Evolutionary conservation across 108 stramenopile species (phyloP).

Genomic region (Nannochloropsis oceanica): DNA sequence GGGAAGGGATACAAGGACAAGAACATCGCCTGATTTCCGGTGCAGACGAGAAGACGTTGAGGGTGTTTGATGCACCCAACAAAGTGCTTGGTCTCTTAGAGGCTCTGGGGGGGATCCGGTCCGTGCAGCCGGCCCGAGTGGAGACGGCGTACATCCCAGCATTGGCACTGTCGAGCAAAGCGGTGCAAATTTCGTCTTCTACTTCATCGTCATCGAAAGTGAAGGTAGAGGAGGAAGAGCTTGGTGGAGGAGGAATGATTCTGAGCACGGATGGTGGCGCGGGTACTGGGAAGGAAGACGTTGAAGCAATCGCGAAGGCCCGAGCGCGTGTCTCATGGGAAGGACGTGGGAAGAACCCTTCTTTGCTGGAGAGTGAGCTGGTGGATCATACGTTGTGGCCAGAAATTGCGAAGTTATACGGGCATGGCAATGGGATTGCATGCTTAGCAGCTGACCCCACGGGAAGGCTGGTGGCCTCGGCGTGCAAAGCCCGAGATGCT

Average conservation of each 20-base stretch:
- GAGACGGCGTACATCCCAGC: not conserved
- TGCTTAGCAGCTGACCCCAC: not conserved
- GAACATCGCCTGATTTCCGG: not conserved
- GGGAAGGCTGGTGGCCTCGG: not conserved
- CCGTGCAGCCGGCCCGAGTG: not conserved
- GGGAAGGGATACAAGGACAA: not conserved
- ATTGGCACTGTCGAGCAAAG: not conserved
- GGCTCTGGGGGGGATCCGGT: not conserved
- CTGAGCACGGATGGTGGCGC: not conserved
- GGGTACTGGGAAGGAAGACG: not conserved
- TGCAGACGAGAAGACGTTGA: not conserved
- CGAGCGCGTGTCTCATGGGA: not conserved
- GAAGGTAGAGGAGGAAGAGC: not conserved
- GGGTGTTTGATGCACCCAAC: not conserved
- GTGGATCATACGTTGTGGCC: not conserved
- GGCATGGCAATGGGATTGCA: not conserved
- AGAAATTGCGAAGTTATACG: not conserved
- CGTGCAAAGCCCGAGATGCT: not conserved
- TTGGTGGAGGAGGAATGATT: not conserved
- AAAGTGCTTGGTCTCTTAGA: not conserved
- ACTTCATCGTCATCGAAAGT: not conserved
- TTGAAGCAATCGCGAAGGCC: not conserved
- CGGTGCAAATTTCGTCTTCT: not conserved
- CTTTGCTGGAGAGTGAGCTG: not conserved
- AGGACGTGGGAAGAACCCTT: not conserved